phyloP scores from a whole-genome alignment of 257 asterid species.

The Nemophila menziesii region DNA sequence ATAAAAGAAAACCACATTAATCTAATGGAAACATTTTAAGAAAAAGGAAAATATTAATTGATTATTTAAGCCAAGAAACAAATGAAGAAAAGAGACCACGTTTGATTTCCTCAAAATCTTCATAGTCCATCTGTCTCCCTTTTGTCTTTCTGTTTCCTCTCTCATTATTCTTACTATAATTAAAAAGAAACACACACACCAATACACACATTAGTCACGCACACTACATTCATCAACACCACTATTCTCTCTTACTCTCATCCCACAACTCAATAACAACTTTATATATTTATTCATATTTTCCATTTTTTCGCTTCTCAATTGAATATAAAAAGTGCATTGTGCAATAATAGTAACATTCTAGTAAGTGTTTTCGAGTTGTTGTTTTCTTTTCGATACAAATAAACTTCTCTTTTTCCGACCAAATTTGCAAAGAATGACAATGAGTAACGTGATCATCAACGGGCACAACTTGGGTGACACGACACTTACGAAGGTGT shows the following conservation, averaged over 20 bases:
- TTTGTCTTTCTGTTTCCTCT: conserved; percentile 36
- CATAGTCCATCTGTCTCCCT: conserved; percentile 45
- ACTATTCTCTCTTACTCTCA: neutral
- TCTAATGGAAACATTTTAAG: neutral
- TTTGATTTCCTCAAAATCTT: conserved; percentile 43
- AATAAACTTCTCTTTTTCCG: too few species aligned
- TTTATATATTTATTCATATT: too few species aligned
- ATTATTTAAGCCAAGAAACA: conserved; percentile 26
- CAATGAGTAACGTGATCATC: conserved; percentile 14
- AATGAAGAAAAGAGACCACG: conserved; percentile 24
- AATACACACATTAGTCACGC: conserved; percentile 1
- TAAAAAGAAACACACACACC: conserved; percentile 11
- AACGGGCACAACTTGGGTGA: conserved; percentile 31
- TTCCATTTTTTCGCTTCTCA: conserved; percentile 4
- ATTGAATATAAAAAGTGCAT: too few species aligned
- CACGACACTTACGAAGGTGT: conserved; percentile 71
- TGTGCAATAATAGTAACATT: too few species aligned
- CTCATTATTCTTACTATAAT: conserved; percentile 32
- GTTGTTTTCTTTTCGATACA: too few species aligned
- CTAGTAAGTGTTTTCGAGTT: too few species aligned
- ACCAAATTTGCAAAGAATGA: neutral
- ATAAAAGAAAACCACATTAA: neutral
- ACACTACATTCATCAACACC: conserved; percentile 1
- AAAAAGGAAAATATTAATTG: neutral
- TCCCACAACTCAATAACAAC: neutral